These are phyloP conservation scores for Wickerhamomyces canadensis DNA, from an alignment of 805 yeast species.

Conservation along the genomic window DNA sequence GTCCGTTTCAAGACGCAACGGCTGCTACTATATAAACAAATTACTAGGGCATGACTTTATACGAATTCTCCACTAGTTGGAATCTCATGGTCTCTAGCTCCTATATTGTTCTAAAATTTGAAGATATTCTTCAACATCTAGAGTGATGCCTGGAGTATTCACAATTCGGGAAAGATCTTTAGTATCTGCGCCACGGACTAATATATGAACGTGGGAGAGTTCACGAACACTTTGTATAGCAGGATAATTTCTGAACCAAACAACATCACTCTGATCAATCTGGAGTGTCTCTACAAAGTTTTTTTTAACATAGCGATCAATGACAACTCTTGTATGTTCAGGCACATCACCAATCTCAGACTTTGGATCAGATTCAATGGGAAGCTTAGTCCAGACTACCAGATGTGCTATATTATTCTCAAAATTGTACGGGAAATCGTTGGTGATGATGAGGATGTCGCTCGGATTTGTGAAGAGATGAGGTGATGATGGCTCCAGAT, in stretches of 20 bases:
- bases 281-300: slow-evolving; percentile 32
- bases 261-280: slow-evolving; percentile 29
- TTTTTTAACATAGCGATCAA: slow-evolving; percentile 44
- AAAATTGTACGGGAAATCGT: slow-evolving; percentile 66
- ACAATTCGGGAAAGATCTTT: slow-evolving; percentile 4
- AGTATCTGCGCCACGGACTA: slow-evolving; percentile 30
- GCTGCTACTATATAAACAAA: no score
- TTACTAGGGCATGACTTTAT: no score
- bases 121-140: not conserved
- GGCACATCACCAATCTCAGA: slow-evolving; percentile 45
- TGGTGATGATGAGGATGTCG: slow-evolving; percentile 38
- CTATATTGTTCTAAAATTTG: no score
- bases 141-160: slow-evolving; percentile 8
- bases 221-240: slow-evolving; percentile 61
- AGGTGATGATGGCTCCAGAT: slow-evolving; percentile 15
- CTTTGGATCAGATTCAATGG: slow-evolving; percentile 33
- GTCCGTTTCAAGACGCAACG: no score
- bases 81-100: no score
- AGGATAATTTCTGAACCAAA: slow-evolving; percentile 73
- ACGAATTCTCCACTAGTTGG: no score
- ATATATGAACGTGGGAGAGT: slow-evolving; percentile 66
- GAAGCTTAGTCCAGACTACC: slow-evolving; percentile 62
- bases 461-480: slow-evolving; percentile 21
- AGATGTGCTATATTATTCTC: slow-evolving; percentile 47
- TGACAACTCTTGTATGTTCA: slow-evolving; percentile 35